phyloP scores from a whole-genome alignment of 2,329 filamentous ascomycete species.

The Aspergillus pseudoglaucus region DNA sequence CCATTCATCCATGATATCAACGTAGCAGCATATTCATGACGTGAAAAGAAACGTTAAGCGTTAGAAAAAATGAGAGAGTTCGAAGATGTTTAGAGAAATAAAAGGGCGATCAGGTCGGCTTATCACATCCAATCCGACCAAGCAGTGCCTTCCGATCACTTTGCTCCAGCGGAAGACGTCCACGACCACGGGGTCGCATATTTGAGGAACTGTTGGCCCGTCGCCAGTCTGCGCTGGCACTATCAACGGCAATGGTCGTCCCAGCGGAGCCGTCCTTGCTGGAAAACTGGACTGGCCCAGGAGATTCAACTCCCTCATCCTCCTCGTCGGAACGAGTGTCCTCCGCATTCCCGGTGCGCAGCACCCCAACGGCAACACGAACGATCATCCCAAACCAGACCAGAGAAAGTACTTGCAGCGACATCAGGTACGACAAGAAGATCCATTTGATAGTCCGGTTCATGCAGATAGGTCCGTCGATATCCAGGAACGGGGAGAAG shows the following conservation, averaged over 20 bases:
- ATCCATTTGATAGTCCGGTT: conserved; percentile 65
- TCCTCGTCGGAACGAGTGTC: conserved; percentile 81
- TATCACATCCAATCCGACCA: conserved; percentile 76
- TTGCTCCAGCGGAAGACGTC: conserved; percentile 34
- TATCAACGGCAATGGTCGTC: conserved; percentile 17
- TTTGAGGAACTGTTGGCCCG: conserved; percentile 28
- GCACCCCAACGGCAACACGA: conserved; percentile 70
- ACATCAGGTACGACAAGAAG: conserved; percentile 70
- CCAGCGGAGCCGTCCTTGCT: conserved; percentile 19
- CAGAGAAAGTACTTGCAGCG: conserved; percentile 72
- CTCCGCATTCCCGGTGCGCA: conserved; percentile 69
- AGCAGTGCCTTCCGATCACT: conserved; percentile 63
- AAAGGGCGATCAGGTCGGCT: conserved; percentile 39
- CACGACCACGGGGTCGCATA: conserved; percentile 30
- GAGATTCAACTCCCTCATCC: conserved; percentile 56
- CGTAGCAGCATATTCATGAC: conserved; percentile 7
- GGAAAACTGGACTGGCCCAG: conserved; percentile 14
- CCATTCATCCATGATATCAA: not conserved
- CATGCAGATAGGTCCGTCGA: conserved; percentile 72
- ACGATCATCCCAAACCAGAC: conserved; percentile 89
- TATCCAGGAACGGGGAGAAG: conserved; percentile 65
- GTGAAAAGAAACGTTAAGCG: not conserved
- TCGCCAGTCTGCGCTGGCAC: conserved; percentile 25
- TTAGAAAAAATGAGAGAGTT: conserved; percentile 3
- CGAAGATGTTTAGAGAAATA: conserved; percentile 1